phyloP scores from a whole-genome alignment of 345 rosid species.

The Chamaenerion angustifolium region DNA sequence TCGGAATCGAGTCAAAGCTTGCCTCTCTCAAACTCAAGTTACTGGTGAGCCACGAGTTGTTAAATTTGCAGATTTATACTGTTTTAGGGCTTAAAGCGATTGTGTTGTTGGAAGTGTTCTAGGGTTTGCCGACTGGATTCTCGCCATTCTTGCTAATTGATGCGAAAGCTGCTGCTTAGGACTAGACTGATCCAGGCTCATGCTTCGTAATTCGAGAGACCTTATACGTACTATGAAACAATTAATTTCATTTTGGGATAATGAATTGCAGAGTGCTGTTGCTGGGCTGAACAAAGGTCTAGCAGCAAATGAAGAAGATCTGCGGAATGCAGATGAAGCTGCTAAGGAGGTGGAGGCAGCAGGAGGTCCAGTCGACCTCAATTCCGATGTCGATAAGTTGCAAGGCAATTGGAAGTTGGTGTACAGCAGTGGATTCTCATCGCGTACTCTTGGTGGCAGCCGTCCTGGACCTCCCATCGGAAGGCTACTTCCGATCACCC shows the following conservation, averaged over 20 bases:
- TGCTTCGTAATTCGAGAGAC: no score
- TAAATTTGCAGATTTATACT: no score
- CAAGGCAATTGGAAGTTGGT: conserved; percentile 88
- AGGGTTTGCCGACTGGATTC: no score
- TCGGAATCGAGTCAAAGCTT: no score
- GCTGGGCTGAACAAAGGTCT: conserved; percentile 88
- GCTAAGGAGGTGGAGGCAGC: conserved; percentile 65
- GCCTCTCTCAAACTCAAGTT: conserved; percentile 5
- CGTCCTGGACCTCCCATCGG: conserved; percentile 91
- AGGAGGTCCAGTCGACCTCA: conserved; percentile 56
- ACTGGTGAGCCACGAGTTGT: not conserved
- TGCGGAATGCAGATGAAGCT: conserved; percentile 48
- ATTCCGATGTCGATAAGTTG: conserved; percentile 36
- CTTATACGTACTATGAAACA: no score
- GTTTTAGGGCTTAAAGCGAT: no score
- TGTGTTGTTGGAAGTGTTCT: no score
- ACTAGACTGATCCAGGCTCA: no score
- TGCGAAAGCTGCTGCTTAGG: no score
- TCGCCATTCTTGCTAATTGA: no score
- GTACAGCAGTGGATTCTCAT: conserved; percentile 88
- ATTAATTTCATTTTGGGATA: no score
- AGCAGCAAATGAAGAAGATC: conserved; percentile 53
- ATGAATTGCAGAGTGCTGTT: conserved; percentile 41
- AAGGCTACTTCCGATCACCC: conserved; percentile 77
- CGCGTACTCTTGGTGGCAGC: conserved; percentile 79